Percentiles rank a stretch among this genome's conserved stretches.
Conservation (phyloP, 2,329 filamentous ascomycete genomes). For the Talaromyces sp. region DNA sequence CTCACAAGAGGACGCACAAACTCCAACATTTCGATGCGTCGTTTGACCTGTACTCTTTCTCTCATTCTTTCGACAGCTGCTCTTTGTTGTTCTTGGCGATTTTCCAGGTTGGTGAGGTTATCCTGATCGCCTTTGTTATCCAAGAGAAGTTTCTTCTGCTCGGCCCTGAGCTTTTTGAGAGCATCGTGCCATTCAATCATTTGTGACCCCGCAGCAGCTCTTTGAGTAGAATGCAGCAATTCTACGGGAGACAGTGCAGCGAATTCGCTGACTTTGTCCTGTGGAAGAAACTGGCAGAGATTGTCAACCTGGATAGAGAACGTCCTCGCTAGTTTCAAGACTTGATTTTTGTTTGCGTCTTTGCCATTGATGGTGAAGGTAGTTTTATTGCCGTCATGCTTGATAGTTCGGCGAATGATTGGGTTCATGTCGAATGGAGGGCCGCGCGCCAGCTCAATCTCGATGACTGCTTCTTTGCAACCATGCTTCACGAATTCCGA, state of each 20-base stretch:
- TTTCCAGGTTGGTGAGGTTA: conserved; percentile 61
- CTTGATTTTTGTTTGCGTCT: conserved; percentile 52
- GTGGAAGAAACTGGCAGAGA: conserved; percentile 91
- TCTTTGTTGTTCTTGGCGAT: conserved; percentile 66
- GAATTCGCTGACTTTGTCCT: conserved; percentile 94
- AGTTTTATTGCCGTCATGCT: conserved; percentile 72
- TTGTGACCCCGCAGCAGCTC: conserved; percentile 75
- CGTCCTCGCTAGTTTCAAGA: conserved; percentile 61
- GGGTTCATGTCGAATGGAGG: conserved; percentile 56
- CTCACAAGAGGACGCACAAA: conserved; percentile 59
- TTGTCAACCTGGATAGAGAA: conserved; percentile 96
- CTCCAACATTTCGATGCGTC: conserved; percentile 59
- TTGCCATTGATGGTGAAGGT: conserved; percentile 72
- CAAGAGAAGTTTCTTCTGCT: conserved; percentile 60
- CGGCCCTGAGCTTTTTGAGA: conserved; percentile 63
- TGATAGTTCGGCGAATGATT: conserved; percentile 69
- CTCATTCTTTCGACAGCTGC: conserved; percentile 77
- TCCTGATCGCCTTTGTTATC: conserved; percentile 56
- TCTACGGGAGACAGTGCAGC: conserved; percentile 76
- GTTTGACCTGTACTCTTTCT: conserved; percentile 64
- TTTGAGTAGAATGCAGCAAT: conserved; percentile 76
- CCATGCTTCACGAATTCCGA: conserved; percentile 94
- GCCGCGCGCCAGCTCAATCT: conserved; percentile 77
- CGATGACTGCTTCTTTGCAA: conserved; percentile 68
- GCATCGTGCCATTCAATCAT: conserved; percentile 73